These are phyloP conservation scores for Mycena metata DNA, from an alignment of 768 basidiomycete species.

Conservation along the genomic window DNA sequence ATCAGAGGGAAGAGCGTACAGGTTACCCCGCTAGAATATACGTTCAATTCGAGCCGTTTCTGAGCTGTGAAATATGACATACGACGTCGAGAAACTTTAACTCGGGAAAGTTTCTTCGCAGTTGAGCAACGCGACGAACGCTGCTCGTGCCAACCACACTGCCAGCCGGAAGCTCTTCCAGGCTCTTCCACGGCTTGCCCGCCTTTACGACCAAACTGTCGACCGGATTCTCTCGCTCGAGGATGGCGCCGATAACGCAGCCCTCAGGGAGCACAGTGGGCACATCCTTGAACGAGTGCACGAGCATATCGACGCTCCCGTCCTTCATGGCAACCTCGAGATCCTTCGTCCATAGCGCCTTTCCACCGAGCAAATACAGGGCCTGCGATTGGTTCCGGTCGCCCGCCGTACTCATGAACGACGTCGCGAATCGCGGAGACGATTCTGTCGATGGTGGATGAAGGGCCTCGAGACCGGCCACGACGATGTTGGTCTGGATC, in stretches of 20 bases:
- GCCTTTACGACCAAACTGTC: conserved; percentile 91
- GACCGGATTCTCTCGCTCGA: conserved; percentile 89
- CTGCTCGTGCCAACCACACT: conserved; percentile 96
- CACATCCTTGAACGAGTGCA: conserved; percentile 94
- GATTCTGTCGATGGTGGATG: conserved; percentile 63
- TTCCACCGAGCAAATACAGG: conserved; percentile 36
- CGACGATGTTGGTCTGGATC: conserved; percentile 88
- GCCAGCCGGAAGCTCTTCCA: conserved; percentile 89
- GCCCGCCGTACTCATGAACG: conserved; percentile 63
- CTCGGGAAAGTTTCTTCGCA: conserved; percentile 81
- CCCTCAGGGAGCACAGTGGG: conserved; percentile 89
- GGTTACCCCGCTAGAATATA: conserved; percentile 78
- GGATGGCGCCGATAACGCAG: conserved; percentile 86
- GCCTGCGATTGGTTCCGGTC: conserved; percentile 80
- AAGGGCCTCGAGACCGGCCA: conserved; percentile 68
- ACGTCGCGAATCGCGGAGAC: conserved; percentile 33
- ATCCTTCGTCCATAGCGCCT: conserved; percentile 87
- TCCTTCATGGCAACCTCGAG: conserved; percentile 88
- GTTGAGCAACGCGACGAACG: conserved; percentile 91
- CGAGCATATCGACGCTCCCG: conserved; percentile 86
- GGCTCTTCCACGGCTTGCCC: conserved; percentile 72
- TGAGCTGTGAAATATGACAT: conserved; percentile 47
- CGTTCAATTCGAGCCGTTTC: background rate
- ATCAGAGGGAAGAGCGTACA: conserved; percentile 65
- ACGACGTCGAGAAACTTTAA: conserved; percentile 92